phyloP scores from a whole-genome alignment of 2,329 filamentous ascomycete genomes.

The Paracoccidioides lutzii region DNA sequence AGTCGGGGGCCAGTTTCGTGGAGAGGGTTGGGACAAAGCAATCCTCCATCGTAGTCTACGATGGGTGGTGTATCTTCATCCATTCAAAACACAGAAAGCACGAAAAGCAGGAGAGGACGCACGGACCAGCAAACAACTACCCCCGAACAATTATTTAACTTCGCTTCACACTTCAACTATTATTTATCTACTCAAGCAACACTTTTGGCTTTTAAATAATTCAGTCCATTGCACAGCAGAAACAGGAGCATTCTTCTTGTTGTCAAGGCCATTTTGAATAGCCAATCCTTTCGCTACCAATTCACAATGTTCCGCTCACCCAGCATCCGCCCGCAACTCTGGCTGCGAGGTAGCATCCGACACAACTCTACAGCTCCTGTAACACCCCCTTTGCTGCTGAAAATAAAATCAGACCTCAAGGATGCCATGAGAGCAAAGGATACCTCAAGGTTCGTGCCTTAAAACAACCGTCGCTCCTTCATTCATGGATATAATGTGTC shows the following conservation, averaged over 20 bases:
- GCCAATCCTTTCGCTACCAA: too few species aligned
- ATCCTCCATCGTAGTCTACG: too few species aligned
- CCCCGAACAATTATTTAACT: neutral
- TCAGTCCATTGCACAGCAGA: neutral
- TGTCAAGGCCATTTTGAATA: too few species aligned
- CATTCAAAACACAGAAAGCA: slow-evolving; percentile 1
- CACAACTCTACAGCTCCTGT: slow-evolving; percentile 29
- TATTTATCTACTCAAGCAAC: neutral
- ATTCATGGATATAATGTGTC: neutral
- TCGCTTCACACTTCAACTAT: slow-evolving; percentile 1
- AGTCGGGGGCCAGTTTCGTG: neutral
- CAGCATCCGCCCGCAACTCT: slow-evolving; percentile 17
- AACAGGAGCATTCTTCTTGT: neutral
- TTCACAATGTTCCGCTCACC: slow-evolving; percentile 22
- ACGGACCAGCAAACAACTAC: slow-evolving; percentile 14
- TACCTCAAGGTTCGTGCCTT: slow-evolving; percentile 25
- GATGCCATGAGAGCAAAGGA: slow-evolving; percentile 39
- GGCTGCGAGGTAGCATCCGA: slow-evolving; percentile 13
- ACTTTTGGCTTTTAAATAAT: neutral
- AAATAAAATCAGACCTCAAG: slow-evolving; percentile 36
- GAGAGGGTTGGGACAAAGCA: neutral
- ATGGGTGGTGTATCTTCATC: neutral
- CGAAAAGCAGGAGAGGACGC: slow-evolving; percentile 17
- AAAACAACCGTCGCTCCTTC: neutral
- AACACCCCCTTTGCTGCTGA: slow-evolving; percentile 32